Percentiles rank a stretch among this genome's conserved stretches.
phyloP scores from a whole-genome alignment of 2,329 filamentous ascomycete genomes.

The Gremmenia infestans region DNA sequence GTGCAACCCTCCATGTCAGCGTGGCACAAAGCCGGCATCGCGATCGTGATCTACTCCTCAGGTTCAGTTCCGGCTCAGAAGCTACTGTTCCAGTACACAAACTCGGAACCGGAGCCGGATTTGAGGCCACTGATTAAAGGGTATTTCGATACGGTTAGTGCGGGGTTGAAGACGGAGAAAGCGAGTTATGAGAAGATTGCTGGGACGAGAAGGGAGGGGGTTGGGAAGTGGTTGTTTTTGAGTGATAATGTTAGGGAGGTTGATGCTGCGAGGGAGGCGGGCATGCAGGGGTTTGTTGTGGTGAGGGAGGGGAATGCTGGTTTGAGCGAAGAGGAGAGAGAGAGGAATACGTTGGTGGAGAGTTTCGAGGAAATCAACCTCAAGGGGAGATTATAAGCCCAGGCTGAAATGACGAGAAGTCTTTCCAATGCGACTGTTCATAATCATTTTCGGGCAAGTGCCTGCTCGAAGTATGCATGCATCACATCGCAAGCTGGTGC shows the following conservation, averaged over 20 bases:
- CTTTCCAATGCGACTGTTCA: no score
- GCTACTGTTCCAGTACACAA: conserved; percentile 64
- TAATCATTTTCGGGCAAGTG: no score
- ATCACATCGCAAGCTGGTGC: no score
- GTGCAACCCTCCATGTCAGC: conserved; percentile 57
- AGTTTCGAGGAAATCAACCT: conserved; percentile 26
- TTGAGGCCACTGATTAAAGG: conserved; percentile 54
- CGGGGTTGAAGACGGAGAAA: conserved; percentile 65
- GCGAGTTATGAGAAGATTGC: conserved; percentile 53
- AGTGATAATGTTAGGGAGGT: conserved; percentile 75
- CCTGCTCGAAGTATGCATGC: no score
- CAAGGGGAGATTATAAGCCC: not conserved
- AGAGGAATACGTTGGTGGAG: conserved; percentile 22
- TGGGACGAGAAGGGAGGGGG: conserved; percentile 35
- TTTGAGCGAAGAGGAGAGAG: conserved; percentile 45
- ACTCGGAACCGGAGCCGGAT: conserved; percentile 50
- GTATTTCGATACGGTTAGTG: conserved; percentile 79
- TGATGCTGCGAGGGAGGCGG: conserved; percentile 54
- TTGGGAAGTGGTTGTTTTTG: conserved; percentile 65
- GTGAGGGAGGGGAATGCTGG: conserved; percentile 66
- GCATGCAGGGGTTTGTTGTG: conserved; percentile 59
- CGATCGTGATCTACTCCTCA: conserved; percentile 74
- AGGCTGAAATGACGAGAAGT: not conserved
- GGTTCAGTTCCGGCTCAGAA: conserved; percentile 78
- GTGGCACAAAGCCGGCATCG: conserved; percentile 51